Evolutionary conservation across 768 basidiomycete genomes (phyloP).

Genomic region (Xerocomus potaroensis): DNA sequence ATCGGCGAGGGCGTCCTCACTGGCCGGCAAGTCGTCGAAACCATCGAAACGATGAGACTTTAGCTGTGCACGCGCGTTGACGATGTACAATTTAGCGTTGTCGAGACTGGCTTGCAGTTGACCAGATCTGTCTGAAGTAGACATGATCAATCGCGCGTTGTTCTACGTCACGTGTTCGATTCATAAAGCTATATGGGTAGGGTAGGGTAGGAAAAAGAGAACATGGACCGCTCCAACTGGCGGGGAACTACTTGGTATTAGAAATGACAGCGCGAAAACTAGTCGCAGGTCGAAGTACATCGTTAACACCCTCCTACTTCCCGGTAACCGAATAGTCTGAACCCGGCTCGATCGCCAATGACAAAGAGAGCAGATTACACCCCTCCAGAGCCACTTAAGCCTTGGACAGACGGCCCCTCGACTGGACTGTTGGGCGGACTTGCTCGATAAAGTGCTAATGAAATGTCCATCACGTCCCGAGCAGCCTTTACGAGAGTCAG

Average conservation of each 20-base stretch:
- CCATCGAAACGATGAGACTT: conserved; percentile 28
- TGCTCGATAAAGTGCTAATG: background rate
- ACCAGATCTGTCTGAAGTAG: conserved; percentile 19
- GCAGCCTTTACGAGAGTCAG: background rate
- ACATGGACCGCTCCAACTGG: no score
- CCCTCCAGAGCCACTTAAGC: background rate
- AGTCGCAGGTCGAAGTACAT: no score
- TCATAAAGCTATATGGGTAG: no score
- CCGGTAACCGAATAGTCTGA: no score
- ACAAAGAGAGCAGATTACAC: background rate
- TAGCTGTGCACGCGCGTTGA: conserved; percentile 17
- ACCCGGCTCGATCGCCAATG: no score
- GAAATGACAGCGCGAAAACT: no score
- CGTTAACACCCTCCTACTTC: no score
- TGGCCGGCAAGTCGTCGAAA: conserved; percentile 22
- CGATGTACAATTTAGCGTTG: conserved; percentile 20
- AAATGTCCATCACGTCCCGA: background rate
- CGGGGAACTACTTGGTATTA: no score
- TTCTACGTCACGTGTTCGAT: background rate
- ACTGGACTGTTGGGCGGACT: background rate
- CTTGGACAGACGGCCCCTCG: no score
- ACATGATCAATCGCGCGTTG: conserved; percentile 7
- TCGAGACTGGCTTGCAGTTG: conserved; percentile 28
- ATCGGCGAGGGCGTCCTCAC: conserved; percentile 39
- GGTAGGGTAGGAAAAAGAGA: no score